phyloP scores from a whole-genome alignment of 192 early-diverging fungal species.

The Gamsiella multidivaricata region DNA sequence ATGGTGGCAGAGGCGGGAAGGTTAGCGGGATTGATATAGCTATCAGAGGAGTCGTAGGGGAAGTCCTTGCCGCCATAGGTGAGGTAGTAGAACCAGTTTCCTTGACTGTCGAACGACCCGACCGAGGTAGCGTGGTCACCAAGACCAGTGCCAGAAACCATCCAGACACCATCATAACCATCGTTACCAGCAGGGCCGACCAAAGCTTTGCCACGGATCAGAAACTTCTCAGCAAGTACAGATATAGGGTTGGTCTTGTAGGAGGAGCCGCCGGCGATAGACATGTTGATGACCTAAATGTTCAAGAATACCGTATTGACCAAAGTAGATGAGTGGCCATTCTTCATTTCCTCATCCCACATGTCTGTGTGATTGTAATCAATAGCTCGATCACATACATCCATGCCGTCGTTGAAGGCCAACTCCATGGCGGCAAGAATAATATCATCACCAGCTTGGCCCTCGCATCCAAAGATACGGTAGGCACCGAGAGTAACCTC shows the following conservation, averaged over 20 bases:
- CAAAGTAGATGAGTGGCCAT: no score
- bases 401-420: conserved; percentile 60
- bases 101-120: conserved; percentile 20
- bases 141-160: conserved; percentile 67
- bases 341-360: no score
- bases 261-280: conserved; percentile 69
- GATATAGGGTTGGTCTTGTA: conserved; percentile 67
- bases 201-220: conserved; percentile 64
- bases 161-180: conserved; percentile 69
- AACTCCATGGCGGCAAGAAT: conserved; percentile 70
- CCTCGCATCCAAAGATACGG: conserved; percentile 71
- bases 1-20: conserved; percentile 42
- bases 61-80: conserved; percentile 7
- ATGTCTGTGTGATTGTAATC: no score
- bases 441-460: conserved; percentile 61
- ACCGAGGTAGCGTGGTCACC: conserved; percentile 61
- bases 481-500: conserved; percentile 75
- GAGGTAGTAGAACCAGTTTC: not conserved
- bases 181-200: conserved; percentile 82
- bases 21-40: conserved; percentile 38
- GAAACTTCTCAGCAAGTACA: conserved; percentile 56
- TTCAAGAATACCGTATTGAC: no score
- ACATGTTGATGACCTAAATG: conserved; percentile 74
- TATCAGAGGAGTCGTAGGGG: conserved; percentile 8
- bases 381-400: conserved; percentile 63